phyloP scores from a whole-genome alignment of 495 filamentous ascomycete species.

The Neurospora sp. region DNA sequence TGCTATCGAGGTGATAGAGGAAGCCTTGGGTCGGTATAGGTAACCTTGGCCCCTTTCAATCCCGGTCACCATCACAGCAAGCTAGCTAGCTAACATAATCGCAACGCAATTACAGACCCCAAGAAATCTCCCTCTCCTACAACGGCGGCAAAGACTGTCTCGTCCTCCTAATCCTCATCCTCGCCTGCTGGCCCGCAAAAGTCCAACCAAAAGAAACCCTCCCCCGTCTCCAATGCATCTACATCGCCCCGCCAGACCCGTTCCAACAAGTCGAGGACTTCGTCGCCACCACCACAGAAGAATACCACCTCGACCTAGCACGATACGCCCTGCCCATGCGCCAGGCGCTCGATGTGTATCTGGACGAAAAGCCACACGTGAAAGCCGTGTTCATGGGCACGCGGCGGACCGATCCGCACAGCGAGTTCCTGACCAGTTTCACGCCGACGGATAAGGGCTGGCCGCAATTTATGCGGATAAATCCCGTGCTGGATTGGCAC shows the following conservation, averaged over 20 bases:
- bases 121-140: constrained; percentile 82
- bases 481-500: constrained; percentile 96
- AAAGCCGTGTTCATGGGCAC: constrained; percentile 91
- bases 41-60: constrained; percentile 23
- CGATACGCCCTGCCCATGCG: constrained; percentile 74
- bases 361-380: constrained; percentile 49
- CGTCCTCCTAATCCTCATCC: constrained; percentile 80
- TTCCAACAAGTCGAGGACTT: constrained; percentile 83
- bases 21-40: constrained; percentile 63
- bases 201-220: neutral
- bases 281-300: constrained; percentile 48
- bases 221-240: constrained; percentile 61
- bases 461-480: constrained; percentile 86
- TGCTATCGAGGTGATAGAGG: constrained; percentile 59
- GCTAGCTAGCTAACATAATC: neutral
- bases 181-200: constrained; percentile 51
- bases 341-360: constrained; percentile 66
- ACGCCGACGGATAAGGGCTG: constrained; percentile 80
- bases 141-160: constrained; percentile 99
- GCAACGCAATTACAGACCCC: constrained; percentile 37
- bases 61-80: neutral
- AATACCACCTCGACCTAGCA: constrained; percentile 68
- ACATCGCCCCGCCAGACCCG: constrained; percentile 70
- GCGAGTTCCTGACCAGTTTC: constrained; percentile 65
- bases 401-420: constrained; percentile 84